phyloP scores from a whole-genome alignment of 192 early-diverging fungal genomes.

The Chytriomyces hyalinus region DNA sequence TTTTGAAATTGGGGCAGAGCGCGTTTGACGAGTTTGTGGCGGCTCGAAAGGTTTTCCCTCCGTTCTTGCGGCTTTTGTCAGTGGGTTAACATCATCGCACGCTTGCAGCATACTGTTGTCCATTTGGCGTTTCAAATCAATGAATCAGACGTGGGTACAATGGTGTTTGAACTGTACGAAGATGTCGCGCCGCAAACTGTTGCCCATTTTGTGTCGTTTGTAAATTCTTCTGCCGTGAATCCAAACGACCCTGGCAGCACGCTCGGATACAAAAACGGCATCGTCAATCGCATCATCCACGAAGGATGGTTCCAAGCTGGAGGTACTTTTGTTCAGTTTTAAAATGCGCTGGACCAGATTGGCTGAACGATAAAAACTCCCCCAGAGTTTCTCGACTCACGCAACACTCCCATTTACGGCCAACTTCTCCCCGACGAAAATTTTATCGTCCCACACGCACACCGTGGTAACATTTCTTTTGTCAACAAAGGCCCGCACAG shows the following conservation, averaged over 20 bases:
- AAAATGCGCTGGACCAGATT: neutral
- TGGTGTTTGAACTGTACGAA: conserved; percentile 39
- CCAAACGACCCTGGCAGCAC: neutral
- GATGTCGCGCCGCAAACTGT: conserved; percentile 43
- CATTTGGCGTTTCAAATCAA: conserved; percentile 17
- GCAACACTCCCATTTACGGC: neutral
- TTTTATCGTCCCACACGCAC: conserved; percentile 53
- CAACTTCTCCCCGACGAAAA: conserved; percentile 51
- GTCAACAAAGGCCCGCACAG: conserved; percentile 53
- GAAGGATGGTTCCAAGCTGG: conserved; percentile 56
- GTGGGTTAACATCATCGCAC: neutral
- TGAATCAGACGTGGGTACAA: neutral
- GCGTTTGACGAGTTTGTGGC: conserved; percentile 10
- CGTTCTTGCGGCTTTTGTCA: neutral
- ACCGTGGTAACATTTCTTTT: conserved; percentile 48
- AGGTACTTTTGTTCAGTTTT: conserved; percentile 27
- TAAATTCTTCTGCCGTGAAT: conserved; percentile 22
- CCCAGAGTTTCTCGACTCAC: conserved; percentile 1
- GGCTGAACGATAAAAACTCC: neutral
- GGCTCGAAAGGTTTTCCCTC: conserved; percentile 1
- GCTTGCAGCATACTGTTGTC: conserved; percentile 5
- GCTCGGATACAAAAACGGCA: conserved; percentile 19
- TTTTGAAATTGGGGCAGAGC: neutral
- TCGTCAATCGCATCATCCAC: conserved; percentile 41
- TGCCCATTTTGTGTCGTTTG: conserved; percentile 41